Evolutionary conservation across 75 land plant species (phyloP).

Genomic region (Selaginella moellendorffii): DNA sequence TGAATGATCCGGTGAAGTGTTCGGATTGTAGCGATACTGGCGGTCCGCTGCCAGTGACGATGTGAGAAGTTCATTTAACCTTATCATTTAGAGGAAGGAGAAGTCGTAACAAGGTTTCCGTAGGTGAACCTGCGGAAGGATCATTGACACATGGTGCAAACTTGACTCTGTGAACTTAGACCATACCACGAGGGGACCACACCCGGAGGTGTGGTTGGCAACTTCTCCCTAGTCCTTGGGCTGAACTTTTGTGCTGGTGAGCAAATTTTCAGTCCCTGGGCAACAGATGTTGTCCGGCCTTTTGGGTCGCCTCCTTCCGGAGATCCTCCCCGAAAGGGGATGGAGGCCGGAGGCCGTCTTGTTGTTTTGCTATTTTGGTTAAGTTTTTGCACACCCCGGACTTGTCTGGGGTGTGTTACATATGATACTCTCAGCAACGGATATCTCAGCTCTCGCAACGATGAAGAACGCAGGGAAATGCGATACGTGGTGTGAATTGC

Average conservation of each 20-base stretch:
- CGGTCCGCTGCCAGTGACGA: conserved; percentile 4
- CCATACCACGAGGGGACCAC: background rate
- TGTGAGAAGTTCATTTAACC: conserved; percentile 11
- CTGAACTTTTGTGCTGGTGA: background rate
- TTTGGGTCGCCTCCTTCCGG: background rate
- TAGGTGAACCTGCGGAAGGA: conserved; percentile 7
- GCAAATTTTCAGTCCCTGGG: conserved; percentile 3
- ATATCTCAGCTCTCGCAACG: conserved; percentile 15
- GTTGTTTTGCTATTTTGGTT: conserved; percentile 2
- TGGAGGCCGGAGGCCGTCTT: background rate
- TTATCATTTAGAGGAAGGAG: conserved; percentile 8
- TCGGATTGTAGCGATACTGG: background rate
- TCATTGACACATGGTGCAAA: conserved; percentile 2
- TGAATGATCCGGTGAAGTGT: background rate
- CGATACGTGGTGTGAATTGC: conserved; percentile 19
- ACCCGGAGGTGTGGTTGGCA: background rate
- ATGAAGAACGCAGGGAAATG: conserved; percentile 19
- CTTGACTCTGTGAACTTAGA: background rate
- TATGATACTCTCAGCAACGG: conserved; percentile 20
- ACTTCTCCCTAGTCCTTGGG: conserved; percentile 1
- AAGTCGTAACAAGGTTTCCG: conserved; percentile 11
- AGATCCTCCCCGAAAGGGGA: background rate
- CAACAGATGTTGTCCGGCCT: background rate
- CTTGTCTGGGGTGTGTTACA: conserved; percentile 1
- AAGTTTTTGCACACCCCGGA: background rate